These are phyloP conservation scores for Cairneyella variabilis DNA, from an alignment of 495 filamentous ascomycete species.

Conservation along the genomic window DNA sequence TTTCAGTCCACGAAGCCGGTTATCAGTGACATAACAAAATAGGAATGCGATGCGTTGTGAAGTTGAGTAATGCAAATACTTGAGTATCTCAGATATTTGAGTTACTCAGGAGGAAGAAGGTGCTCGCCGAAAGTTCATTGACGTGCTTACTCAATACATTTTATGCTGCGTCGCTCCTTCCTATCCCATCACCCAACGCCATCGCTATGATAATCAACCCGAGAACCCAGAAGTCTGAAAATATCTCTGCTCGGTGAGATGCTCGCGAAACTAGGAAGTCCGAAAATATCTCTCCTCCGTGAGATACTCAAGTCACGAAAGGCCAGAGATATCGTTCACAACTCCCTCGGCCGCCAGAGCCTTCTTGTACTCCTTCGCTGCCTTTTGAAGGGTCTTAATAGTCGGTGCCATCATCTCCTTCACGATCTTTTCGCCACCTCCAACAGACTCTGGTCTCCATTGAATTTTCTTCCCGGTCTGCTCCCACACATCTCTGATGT, in stretches of 20 bases:
- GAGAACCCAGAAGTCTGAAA: too few relatives aligned
- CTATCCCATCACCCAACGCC: conserved; percentile 13
- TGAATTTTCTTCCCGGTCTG: conserved; percentile 66
- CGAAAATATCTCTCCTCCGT: too few relatives aligned
- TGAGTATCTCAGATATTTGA: too few relatives aligned
- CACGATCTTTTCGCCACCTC: conserved; percentile 73
- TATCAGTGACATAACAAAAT: too few relatives aligned
- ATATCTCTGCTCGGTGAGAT: too few relatives aligned
- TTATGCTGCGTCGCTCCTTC: conserved; percentile 15
- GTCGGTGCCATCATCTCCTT: conserved; percentile 70
- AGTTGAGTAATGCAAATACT: too few relatives aligned
- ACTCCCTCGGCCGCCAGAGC: conserved; percentile 51
- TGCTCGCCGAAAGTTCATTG: neutral
- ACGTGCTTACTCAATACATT: conserved; percentile 7
- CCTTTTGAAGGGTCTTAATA: conserved; percentile 59
- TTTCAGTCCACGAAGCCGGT: too few relatives aligned
- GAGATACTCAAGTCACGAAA: too few relatives aligned
- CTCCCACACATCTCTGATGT: conserved; percentile 63
- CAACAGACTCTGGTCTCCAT: conserved; percentile 58
- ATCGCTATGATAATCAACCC: conserved; percentile 28
- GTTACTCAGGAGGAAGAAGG: too few relatives aligned
- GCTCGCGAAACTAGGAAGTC: too few relatives aligned
- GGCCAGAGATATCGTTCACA: too few relatives aligned
- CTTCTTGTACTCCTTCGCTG: conserved; percentile 58
- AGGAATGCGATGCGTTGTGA: too few relatives aligned